Evolutionary conservation across 176 grass and related monocot genomes (phyloP), one percentile per base, ranked within the genome.

Genomic region (Oryza rufipogon): DNA sequence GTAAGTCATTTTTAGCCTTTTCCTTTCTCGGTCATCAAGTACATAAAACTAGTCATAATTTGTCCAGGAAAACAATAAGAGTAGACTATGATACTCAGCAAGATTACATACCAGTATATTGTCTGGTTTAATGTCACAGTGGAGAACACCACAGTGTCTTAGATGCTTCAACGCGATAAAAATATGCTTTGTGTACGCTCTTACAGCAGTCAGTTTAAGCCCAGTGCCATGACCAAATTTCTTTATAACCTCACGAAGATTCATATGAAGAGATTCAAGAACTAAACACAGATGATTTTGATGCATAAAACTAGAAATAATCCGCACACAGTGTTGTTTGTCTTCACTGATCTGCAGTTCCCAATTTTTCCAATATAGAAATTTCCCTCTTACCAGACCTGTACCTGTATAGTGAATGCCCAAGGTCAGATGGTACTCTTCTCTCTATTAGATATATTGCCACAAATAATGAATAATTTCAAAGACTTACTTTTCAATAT

Each of bases 221-320:
- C 96, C 96, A 61, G 92, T 94, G 83, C 96, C 94, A 66, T 90
- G 93, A 89, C 93, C 96, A 95, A 99, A 96, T 87, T 99, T 99
- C 89, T 99, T 99, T 88, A 99, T 76, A 84, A 96, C 93, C 81
- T 96, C 96, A 96, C 93, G 93, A 83, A 99, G 96, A 90, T 99
- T 99, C 96, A 99, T 99, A 94, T 91, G 89, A 80, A 99, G 94
- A 94, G 96, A 99, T 96, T 99, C 96, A 92, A 99, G 96, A 94
- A 99, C 93, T 94, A 99, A 92, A 80, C 91, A 99, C 80, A 99
- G 91, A 99, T 99, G 93, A 87, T 99, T 99, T 79, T 93, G 89
- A 90, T 99, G 96, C 93, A 96, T 99, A 89, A 99, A 99, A 91
- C 93, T 96, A 80, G 86, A 99, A 89, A 96, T 85, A 88, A 99